These are phyloP conservation scores for Balakata baccata DNA, from an alignment of 345 rosid genomes.

Conservation along the genomic window DNA sequence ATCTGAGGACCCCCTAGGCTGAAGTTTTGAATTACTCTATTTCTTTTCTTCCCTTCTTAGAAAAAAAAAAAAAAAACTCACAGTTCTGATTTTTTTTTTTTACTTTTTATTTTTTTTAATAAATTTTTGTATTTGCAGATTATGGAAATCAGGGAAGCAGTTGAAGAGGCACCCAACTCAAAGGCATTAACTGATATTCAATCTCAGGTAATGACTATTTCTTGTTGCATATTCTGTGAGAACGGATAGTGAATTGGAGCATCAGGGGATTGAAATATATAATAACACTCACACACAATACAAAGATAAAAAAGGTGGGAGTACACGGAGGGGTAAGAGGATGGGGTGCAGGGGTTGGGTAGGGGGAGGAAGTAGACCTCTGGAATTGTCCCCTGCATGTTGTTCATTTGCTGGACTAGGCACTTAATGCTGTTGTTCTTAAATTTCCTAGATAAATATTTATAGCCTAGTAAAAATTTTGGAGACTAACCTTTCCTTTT, in stretches of 20 bases:
- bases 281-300: neutral
- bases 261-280: neutral
- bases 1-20: neutral
- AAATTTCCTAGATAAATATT: neutral
- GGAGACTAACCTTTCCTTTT: neutral
- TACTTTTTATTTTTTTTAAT: neutral
- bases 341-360: neutral
- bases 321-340: no score
- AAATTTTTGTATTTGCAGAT: conserved; percentile 42
- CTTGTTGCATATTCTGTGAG: conserved; percentile 10
- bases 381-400: neutral
- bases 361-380: neutral
- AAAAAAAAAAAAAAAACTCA: neutral
- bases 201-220: conserved; percentile 46
- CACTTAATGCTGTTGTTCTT: neutral
- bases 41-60: neutral
- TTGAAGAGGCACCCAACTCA: conserved; percentile 69
- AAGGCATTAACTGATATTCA: conserved; percentile 52
- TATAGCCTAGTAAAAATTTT: neutral
- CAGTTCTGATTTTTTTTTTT: no score
- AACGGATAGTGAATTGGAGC: neutral
- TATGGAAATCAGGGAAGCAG: conserved; percentile 89
- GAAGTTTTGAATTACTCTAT: neutral
- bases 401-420: neutral
- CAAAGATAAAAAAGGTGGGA: no score